A percentile compares a stretch with the other conserved stretches of the same genome.
Conservation (phyloP, 441 rosid genomes). For the Bruguiera hainesii region DNA sequence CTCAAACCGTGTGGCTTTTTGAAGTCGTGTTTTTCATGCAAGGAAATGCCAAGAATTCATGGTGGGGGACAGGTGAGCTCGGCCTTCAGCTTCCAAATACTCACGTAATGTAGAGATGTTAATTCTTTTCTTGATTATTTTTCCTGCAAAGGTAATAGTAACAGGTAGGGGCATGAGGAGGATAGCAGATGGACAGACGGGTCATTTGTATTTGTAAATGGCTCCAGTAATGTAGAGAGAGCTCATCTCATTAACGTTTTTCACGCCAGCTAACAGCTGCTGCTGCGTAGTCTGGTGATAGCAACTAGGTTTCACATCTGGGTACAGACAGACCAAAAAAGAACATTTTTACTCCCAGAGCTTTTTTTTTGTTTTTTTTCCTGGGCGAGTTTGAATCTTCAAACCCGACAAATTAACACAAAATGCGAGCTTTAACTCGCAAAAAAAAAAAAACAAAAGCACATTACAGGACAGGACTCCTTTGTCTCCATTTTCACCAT, state of each 20-base stretch:
- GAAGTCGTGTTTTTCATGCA: too few species aligned
- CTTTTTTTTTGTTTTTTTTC: background rate
- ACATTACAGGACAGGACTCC: background rate
- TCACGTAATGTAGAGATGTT: background rate
- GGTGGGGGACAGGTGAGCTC: slow-evolving; percentile 16
- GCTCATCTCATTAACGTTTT: background rate
- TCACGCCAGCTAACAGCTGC: too few species aligned
- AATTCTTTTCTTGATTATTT: background rate
- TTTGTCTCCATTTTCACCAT: background rate
- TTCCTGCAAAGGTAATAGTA: background rate
- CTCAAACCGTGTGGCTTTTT: too few species aligned
- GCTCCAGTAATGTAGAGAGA: background rate
- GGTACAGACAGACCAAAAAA: too few species aligned
- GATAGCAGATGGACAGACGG: slow-evolving; percentile 4
- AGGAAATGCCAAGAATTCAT: slow-evolving; percentile 13
- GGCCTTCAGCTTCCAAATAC: background rate
- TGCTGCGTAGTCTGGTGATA: too few species aligned
- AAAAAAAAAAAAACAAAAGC: background rate
- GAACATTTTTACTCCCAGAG: too few species aligned
- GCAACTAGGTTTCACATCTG: too few species aligned
- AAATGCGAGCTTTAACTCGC: too few species aligned
- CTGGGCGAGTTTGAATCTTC: background rate
- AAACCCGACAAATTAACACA: too few species aligned
- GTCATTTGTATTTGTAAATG: slow-evolving; percentile 10
- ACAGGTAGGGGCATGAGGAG: background rate